Evolutionary conservation across 73 alveolate genomes (phyloP).

Genomic region (Paramecium sonneborni): DNA sequence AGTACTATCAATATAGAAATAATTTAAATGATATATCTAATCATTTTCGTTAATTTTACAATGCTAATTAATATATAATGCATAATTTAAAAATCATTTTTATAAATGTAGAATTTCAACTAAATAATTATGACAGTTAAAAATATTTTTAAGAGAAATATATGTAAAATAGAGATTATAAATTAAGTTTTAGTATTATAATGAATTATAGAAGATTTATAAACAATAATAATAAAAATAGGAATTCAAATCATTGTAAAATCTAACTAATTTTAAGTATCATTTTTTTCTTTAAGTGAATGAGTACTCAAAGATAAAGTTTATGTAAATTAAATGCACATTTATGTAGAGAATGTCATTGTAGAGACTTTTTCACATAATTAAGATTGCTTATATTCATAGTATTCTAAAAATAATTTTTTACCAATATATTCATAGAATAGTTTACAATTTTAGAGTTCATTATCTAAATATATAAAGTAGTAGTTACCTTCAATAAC

Average conservation of each 20-base stretch:
- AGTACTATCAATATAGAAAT: too few species aligned
- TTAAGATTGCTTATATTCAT: not conserved
- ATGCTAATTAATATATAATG: too few species aligned
- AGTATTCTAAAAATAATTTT: not conserved
- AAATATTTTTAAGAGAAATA: too few species aligned
- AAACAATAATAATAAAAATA: too few species aligned
- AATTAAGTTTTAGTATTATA: too few species aligned
- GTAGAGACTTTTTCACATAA: not conserved
- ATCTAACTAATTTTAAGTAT: not conserved
- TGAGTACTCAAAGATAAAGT: not conserved
- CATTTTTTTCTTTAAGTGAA: not conserved
- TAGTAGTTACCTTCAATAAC: not conserved
- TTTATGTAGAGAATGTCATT: not conserved
- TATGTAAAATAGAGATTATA: too few species aligned
- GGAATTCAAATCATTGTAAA: not conserved
- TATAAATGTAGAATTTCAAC: too few species aligned
- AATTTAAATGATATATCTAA: too few species aligned
- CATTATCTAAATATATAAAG: not conserved
- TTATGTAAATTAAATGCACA: not conserved
- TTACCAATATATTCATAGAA: not conserved
- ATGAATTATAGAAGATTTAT: too few species aligned
- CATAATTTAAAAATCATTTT: too few species aligned
- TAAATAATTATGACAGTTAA: too few species aligned
- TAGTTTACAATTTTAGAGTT: not conserved
- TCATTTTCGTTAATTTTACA: too few species aligned